Base-by-base conservation (phyloP, 2,329 filamentous ascomycete species). In the Aureobasidium sp. region DNA sequence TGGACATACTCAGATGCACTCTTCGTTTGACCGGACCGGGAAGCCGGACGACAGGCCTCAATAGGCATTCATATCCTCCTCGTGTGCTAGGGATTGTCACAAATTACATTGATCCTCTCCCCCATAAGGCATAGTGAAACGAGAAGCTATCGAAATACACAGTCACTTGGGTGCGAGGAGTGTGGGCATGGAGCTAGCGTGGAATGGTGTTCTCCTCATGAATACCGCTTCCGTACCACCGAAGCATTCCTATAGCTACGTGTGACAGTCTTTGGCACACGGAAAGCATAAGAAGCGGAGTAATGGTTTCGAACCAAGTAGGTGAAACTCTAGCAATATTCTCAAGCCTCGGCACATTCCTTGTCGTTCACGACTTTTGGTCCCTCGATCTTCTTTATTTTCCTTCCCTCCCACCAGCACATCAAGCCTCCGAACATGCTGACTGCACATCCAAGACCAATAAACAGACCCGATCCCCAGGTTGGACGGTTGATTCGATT, bases 401-500 rank as follows among this genome's bases (percentile, higher is more conserved):
- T 80, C 70, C 85, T 70, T 27, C 88, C 88, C 71, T 94, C 89
- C 24, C 84, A 67, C 64, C 86, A 90, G 74, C 86, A 85, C 70
- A 90, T 81, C 37, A 87, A 74, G 2, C 90, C 90, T 17, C 84
- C 90, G 24, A 83, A 70, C 17, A 81, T 87, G 8, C 87, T 87
- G 5, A 88, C 84, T 22, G 86, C 79, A 69, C 86, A 91, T 2
- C 85, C 90, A 6, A 93, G 70, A 2, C 83, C 88, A 19, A 96
- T 87, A 69, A 94, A 90, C 0, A 91, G 74, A 1, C 90, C 91
- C 0, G 89, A 92, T 12, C 85, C 82, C 90, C 90, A 95, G 24
- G 83, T 82, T 0, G 91, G 90, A n/a, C 91, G 79, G 24, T 87
- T 76, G 68, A 52, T 52, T 31, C 71, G 66, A 29, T 69, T 68